phyloP scores from a whole-genome alignment of 768 basidiomycete genomes.

The Boletus tomentosulus region DNA sequence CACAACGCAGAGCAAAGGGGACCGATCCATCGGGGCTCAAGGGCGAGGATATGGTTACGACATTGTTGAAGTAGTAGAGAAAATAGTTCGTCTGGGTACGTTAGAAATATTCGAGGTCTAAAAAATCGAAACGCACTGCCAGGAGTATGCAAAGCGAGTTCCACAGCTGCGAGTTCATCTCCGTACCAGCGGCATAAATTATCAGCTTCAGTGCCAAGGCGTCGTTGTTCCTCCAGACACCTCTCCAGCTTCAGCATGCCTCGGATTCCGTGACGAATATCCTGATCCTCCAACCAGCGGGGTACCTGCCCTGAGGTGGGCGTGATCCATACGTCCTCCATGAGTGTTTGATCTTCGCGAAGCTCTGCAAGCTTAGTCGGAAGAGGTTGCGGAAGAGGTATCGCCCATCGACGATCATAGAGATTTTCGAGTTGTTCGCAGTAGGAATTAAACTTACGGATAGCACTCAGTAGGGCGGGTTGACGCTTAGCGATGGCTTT shows the following conservation, averaged over 20 bases:
- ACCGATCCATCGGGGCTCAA: background rate
- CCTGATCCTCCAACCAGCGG: background rate
- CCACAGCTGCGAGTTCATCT: constrained; percentile 25
- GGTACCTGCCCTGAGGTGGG: background rate
- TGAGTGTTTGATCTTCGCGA: constrained; percentile 15
- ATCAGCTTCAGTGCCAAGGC: constrained; percentile 4
- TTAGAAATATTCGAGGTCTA: background rate
- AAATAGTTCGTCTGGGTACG: background rate
- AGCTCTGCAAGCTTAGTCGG: constrained; percentile 27
- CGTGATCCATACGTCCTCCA: constrained; percentile 31
- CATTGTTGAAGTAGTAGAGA: background rate
- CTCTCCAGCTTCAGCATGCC: background rate
- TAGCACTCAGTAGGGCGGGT: background rate
- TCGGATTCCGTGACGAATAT: background rate
- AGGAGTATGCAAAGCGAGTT: constrained; percentile 8
- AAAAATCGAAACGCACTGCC: no score
- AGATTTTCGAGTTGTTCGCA: constrained; percentile 21
- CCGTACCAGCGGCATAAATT: constrained; percentile 36
- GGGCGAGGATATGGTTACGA: background rate
- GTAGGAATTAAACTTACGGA: constrained; percentile 27
- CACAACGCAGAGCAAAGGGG: background rate
- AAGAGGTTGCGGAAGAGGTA: constrained; percentile 33
- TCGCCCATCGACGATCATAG: constrained; percentile 16
- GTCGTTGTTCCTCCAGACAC: background rate
- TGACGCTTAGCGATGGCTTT: background rate